Percentiles rank a stretch among this genome's conserved stretches.
Evolutionary conservation across 139 green algal species (phyloP).

Genomic region (Closterium sp.): DNA sequence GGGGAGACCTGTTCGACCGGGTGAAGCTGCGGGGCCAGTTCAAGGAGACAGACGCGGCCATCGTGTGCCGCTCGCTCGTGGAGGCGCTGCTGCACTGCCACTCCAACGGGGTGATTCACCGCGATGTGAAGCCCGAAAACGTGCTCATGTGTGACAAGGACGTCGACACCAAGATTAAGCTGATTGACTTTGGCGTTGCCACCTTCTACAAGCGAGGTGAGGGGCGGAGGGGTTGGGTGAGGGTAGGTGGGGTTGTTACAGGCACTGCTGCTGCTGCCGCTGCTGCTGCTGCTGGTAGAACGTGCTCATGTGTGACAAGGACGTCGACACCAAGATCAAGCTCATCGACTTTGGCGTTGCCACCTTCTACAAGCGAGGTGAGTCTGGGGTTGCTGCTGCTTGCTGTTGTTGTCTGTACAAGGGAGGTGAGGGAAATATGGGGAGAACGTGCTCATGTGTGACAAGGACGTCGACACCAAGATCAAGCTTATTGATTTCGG

Average conservation of each 20-base stretch:
- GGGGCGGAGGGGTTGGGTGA: too few relatives aligned
- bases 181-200: too few relatives aligned
- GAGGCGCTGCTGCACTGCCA: neutral
- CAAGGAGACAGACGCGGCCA: too few relatives aligned
- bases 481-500: neutral
- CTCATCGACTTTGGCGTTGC: conserved; percentile 1
- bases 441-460: neutral
- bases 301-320: neutral
- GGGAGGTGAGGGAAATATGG: neutral
- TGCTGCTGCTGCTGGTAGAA: too few relatives aligned
- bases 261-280: too few relatives aligned
- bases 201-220: neutral
- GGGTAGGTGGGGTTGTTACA: too few relatives aligned
- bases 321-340: neutral
- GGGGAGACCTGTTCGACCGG: too few relatives aligned
- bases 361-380: neutral
- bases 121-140: neutral
- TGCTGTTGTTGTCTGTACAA: neutral
- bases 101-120: neutral
- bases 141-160: neutral
- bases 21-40: too few relatives aligned
- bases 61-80: too few relatives aligned
- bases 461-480: neutral
- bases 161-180: too few relatives aligned
- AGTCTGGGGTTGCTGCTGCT: neutral